phyloP scores from a whole-genome alignment of 257 asterid genomes.

The Przewalskia tangutica region DNA sequence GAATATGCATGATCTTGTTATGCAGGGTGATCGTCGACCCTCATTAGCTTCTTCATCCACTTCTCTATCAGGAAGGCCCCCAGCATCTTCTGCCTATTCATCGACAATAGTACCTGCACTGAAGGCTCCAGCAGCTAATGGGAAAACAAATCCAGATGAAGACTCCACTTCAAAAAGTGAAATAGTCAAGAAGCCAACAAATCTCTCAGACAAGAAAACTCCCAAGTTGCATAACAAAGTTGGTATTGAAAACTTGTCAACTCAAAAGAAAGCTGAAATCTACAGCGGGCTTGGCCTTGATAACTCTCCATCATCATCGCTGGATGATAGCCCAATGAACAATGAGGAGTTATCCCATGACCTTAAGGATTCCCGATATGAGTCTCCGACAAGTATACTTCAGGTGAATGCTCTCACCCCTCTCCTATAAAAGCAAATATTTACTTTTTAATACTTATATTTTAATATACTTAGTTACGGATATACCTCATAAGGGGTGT shows the following conservation, averaged over 20 bases:
- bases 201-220: constrained; percentile 7
- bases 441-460: too few relatives aligned
- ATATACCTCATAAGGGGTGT: too few relatives aligned
- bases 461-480: too few relatives aligned
- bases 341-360: neutral
- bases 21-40: neutral
- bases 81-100: neutral
- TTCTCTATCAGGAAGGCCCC: constrained; percentile 1
- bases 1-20: neutral
- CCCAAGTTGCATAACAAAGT: constrained; percentile 1
- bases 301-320: constrained; percentile 16
- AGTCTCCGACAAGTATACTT: constrained; percentile 38
- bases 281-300: constrained; percentile 23
- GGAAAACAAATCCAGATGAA: constrained; percentile 3
- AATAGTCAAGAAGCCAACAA: neutral
- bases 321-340: constrained; percentile 3
- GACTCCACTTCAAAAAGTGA: constrained; percentile 4
- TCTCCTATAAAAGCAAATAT: neutral
- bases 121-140: constrained; percentile 7
- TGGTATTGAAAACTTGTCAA: constrained; percentile 7
- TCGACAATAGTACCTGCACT: neutral
- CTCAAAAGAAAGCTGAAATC: constrained; percentile 13
- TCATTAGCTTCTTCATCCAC: neutral
- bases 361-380: constrained; percentile 3
- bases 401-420: constrained; percentile 44